These are phyloP conservation scores for Phaeomoniella chlamydospora DNA, from an alignment of 2,329 filamentous ascomycete genomes.

Conservation along the genomic window DNA sequence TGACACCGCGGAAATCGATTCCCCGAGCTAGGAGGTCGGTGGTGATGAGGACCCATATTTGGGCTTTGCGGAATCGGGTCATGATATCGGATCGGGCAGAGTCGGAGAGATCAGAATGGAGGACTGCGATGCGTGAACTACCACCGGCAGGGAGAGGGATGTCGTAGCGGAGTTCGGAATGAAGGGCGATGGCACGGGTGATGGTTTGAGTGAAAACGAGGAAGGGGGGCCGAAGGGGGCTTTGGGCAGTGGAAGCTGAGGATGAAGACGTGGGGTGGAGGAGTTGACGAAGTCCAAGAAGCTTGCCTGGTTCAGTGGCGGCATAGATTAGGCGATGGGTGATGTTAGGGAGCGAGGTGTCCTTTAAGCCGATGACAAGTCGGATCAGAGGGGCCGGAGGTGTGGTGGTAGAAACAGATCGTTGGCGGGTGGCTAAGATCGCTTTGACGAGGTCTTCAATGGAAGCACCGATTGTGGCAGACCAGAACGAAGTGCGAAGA, in stretches of 20 bases:
- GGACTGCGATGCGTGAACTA: constrained; percentile 67
- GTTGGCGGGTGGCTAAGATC: constrained; percentile 44
- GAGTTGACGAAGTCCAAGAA: constrained; percentile 79
- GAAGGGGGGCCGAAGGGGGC: constrained; percentile 65
- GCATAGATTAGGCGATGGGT: constrained; percentile 80
- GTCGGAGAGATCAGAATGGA: constrained; percentile 77
- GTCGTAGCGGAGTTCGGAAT: constrained; percentile 85
- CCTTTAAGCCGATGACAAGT: constrained; percentile 89
- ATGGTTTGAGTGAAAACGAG: constrained; percentile 96
- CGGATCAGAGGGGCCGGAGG: constrained; percentile 52
- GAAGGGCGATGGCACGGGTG: constrained; percentile 70
- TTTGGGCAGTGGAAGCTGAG: constrained; percentile 21
- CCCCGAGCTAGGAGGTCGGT: constrained; percentile 87
- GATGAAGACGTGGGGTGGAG: constrained; percentile 57
- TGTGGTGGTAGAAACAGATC: constrained; percentile 17
- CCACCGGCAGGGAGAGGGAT: constrained; percentile 67
- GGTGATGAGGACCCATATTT: constrained; percentile 93
- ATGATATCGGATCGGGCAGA: constrained; percentile 65
- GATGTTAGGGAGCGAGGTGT: constrained; percentile 87
- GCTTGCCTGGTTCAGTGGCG: constrained; percentile 83
- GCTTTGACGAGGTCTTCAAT: constrained; percentile 65
- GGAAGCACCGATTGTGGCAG: constrained; percentile 89
- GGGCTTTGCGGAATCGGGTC: constrained; percentile 76
- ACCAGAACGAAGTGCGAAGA: constrained; percentile 77
- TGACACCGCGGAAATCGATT: constrained; percentile 87